phyloP scores from a whole-genome alignment of 2,329 filamentous ascomycete genomes.

The Arthrocladium fulminans region DNA sequence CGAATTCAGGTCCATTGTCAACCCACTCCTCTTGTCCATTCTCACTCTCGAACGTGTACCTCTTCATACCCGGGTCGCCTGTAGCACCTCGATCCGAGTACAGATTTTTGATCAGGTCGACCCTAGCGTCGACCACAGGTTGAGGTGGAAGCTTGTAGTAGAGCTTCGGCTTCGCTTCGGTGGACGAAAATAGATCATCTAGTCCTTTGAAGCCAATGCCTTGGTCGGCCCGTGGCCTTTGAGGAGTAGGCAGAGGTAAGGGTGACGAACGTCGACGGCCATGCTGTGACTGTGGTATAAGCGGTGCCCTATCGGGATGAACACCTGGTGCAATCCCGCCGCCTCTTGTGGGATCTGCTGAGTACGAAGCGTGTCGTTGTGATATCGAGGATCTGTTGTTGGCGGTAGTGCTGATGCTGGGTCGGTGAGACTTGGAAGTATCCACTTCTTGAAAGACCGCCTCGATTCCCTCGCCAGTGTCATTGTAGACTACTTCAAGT shows the following conservation, averaged over 20 bases:
- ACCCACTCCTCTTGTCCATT: constrained; percentile 50
- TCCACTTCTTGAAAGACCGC: constrained; percentile 49
- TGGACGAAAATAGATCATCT: constrained; percentile 53
- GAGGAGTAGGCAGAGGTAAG: constrained; percentile 1
- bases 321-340: constrained; percentile 9
- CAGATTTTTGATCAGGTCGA: constrained; percentile 49
- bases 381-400: background rate
- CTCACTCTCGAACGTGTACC: constrained; percentile 62
- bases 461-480: constrained; percentile 47
- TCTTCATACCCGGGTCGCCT: constrained; percentile 50
- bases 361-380: constrained; percentile 5
- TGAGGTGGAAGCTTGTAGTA: constrained; percentile 59
- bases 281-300: constrained; percentile 1
- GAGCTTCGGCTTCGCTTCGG: constrained; percentile 53
- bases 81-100: constrained; percentile 24
- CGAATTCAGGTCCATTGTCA: constrained; percentile 61
- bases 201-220: constrained; percentile 45
- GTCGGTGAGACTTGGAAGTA: constrained; percentile 3
- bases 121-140: constrained; percentile 54
- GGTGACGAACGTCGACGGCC: constrained; percentile 8
- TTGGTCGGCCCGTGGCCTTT: constrained; percentile 2
- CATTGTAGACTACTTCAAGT: constrained; percentile 67
- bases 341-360: background rate
- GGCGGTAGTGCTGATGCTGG: constrained; percentile 1
- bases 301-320: background rate